Conservation (phyloP, 495 filamentous ascomycete species). For the Astrothelium subdiscretum region DNA sequence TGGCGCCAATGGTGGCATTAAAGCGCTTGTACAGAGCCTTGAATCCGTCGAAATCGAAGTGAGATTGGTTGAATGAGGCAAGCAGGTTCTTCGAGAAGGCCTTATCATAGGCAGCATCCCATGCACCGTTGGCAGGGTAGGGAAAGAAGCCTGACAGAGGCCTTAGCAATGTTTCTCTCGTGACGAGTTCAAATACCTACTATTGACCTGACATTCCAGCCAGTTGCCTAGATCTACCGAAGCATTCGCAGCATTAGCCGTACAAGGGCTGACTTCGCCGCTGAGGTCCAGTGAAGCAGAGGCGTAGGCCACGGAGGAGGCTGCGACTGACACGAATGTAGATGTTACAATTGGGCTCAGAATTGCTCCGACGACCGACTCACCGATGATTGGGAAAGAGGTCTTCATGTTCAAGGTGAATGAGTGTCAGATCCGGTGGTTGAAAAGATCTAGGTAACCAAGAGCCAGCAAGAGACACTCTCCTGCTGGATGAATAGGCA, state of each 20-base stretch:
- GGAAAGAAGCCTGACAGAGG: constrained; percentile 13
- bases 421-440: too few species aligned
- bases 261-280: not conserved
- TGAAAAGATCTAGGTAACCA: too few species aligned
- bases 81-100: constrained; percentile 8
- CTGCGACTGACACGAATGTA: not conserved
- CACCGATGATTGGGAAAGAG: too few species aligned
- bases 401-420: too few species aligned
- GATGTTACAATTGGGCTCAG: too few species aligned
- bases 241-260: constrained; percentile 3
- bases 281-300: not conserved
- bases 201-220: constrained; percentile 13
- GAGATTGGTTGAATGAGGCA: constrained; percentile 15
- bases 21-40: constrained; percentile 9
- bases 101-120: constrained; percentile 9
- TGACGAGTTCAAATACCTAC: not conserved
- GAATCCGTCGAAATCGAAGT: constrained; percentile 13
- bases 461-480: too few species aligned
- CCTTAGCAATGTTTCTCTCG: not conserved
- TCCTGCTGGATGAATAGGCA: too few species aligned
- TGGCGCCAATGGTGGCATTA: constrained; percentile 9
- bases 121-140: constrained; percentile 13
- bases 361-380: too few species aligned
- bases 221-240: constrained; percentile 12
- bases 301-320: not conserved